phyloP scores from a whole-genome alignment of 2,329 filamentous ascomycete species.

The Colletotrichum sp. region DNA sequence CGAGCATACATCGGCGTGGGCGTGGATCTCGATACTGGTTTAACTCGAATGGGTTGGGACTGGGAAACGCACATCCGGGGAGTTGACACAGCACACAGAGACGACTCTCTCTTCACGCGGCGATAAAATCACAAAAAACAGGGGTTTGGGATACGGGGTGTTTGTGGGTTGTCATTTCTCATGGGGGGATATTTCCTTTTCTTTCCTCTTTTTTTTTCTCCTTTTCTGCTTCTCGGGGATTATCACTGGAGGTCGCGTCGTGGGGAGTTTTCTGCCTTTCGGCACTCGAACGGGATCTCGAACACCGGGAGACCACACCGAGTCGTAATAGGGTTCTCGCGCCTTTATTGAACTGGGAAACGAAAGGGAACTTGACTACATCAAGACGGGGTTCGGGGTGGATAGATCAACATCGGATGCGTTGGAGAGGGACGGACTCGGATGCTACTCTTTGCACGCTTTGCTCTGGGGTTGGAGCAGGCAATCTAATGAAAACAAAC shows the following conservation, averaged over 20 bases:
- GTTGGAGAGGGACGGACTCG: not conserved
- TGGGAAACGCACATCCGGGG: constrained; percentile 19
- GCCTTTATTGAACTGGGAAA: constrained; percentile 1
- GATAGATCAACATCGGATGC: constrained; percentile 11
- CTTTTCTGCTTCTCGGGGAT: not conserved
- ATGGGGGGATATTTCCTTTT: not conserved
- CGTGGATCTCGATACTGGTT: constrained; percentile 19
- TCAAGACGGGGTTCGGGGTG: not conserved
- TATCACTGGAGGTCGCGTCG: constrained; percentile 1
- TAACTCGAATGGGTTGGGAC: constrained; percentile 19
- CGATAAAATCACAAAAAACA: constrained; percentile 21
- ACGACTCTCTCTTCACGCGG: constrained; percentile 13
- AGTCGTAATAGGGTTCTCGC: constrained; percentile 7
- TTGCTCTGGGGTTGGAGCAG: constrained; percentile 2
- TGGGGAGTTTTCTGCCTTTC: constrained; percentile 5
- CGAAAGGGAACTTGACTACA: constrained; percentile 12
- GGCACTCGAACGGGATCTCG: not conserved
- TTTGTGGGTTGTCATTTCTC: not conserved
- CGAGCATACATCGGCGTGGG: constrained; percentile 22
- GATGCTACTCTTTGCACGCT: constrained; percentile 5
- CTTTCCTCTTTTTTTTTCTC: not conserved
- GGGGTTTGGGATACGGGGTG: constrained; percentile 14
- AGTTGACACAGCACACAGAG: constrained; percentile 13
- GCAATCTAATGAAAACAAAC: constrained; percentile 11
- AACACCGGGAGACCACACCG: not conserved